phyloP scores from a whole-genome alignment of 2,329 filamentous ascomycete genomes.

The Colletotrichum siamense region DNA sequence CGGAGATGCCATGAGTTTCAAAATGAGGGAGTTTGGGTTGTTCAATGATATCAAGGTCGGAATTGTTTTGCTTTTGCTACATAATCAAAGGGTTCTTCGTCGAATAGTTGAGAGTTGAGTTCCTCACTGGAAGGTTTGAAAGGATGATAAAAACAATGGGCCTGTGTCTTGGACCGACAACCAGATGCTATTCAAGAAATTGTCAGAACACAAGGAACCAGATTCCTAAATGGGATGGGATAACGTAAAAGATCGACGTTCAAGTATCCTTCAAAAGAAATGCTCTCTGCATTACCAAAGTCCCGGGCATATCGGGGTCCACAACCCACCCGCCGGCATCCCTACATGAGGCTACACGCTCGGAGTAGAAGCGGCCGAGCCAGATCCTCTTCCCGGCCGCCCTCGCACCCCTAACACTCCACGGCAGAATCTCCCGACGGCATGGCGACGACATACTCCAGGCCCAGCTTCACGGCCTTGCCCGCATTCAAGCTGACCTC shows the following conservation, averaged over 20 bases:
- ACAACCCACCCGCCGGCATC: neutral
- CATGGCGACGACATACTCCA: slow-evolving; percentile 67
- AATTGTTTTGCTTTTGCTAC: neutral
- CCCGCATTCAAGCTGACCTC: slow-evolving; percentile 63
- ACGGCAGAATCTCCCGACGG: slow-evolving; percentile 54
- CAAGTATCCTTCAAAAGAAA: neutral
- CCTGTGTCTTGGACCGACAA: neutral
- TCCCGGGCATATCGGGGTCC: neutral
- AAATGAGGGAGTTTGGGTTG: neutral
- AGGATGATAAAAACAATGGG: neutral
- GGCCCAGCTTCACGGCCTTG: slow-evolving; percentile 57
- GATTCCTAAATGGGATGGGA: fast-evolving
- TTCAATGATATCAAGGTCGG: neutral
- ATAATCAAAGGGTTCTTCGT: neutral
- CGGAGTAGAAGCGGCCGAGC: neutral
- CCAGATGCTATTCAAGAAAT: too few species aligned
- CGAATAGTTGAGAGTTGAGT: neutral
- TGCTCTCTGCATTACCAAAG: neutral
- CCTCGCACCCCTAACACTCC: slow-evolving; percentile 22
- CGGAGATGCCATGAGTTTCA: neutral
- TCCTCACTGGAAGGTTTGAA: neutral
- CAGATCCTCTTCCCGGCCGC: neutral
- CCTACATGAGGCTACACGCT: neutral
- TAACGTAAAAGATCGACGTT: neutral
- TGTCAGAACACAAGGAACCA: neutral